Percentiles rank a stretch among this genome's conserved stretches.
phyloP scores from a whole-genome alignment of 148 eudicot genomes.

The Diospyros lotus region DNA sequence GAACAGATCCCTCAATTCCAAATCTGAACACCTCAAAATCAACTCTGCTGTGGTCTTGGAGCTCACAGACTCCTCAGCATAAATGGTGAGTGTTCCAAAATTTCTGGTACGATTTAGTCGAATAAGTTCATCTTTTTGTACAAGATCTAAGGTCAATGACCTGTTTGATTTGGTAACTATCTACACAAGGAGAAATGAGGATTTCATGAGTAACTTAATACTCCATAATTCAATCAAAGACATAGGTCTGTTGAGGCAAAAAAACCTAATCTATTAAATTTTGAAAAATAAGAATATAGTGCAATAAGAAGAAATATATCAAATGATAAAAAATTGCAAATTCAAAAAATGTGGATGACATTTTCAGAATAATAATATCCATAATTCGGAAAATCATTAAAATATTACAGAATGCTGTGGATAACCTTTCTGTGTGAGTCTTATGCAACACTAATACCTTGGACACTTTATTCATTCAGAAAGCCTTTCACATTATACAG shows the following conservation, averaged over 20 bases:
- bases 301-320: not conserved
- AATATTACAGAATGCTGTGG: not conserved
- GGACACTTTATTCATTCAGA: not conserved
- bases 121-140: conserved; percentile 37
- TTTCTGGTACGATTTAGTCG: conserved; percentile 35
- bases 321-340: not conserved
- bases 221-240: not conserved
- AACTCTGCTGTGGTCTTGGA: conserved; percentile 79
- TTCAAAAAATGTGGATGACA: not conserved
- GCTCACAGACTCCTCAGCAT: conserved; percentile 74
- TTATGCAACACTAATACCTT: too few relatives aligned
- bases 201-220: conserved; percentile 13
- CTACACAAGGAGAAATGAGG: conserved; percentile 40
- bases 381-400: not conserved
- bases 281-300: not conserved
- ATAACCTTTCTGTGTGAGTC: not conserved
- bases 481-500: not conserved
- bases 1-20: conserved; percentile 85
- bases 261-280: too few relatives aligned
- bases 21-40: conserved; percentile 74
- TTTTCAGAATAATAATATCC: too few relatives aligned
- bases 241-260: too few relatives aligned
- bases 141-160: conserved; percentile 59
- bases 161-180: conserved; percentile 58
- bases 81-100: conserved; percentile 62